A percentile compares a stretch with the other conserved stretches of the same genome.
Evolutionary conservation across 2,329 filamentous ascomycete genomes (phyloP).

Genomic region (Dactylonectria estremocensis): DNA sequence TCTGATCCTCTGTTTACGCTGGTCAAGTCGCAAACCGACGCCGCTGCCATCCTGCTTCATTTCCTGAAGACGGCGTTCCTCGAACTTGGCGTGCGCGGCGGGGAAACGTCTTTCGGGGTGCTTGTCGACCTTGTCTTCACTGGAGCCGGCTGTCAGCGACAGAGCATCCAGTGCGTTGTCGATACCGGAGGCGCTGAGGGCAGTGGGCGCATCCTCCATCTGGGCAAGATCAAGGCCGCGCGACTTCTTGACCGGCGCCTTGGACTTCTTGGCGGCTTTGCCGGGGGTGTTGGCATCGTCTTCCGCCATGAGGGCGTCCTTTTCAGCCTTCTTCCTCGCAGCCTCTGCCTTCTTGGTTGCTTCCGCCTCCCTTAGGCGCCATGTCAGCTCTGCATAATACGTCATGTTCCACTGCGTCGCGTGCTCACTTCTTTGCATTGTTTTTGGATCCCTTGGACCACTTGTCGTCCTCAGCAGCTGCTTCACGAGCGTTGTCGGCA

Average conservation of each 20-base stretch:
- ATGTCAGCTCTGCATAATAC: conserved; percentile 31
- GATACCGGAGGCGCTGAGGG: conserved; percentile 88
- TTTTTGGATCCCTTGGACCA: conserved; percentile 92
- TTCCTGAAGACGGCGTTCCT: conserved; percentile 86
- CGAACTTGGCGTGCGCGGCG: conserved; percentile 86
- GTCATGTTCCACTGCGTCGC: conserved; percentile 1
- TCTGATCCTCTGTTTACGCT: conserved; percentile 85
- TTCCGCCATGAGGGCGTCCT: conserved; percentile 84
- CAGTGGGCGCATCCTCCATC: conserved; percentile 75
- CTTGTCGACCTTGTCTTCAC: conserved; percentile 81
- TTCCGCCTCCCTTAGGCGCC: conserved; percentile 55
- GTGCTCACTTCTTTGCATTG: conserved; percentile 85
- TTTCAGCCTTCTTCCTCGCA: conserved; percentile 94
- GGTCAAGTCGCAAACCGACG: conserved; percentile 82
- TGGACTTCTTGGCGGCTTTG: conserved; percentile 77
- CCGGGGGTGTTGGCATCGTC: conserved; percentile 80
- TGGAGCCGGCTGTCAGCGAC: conserved; percentile 71
- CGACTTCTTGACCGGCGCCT: conserved; percentile 78
- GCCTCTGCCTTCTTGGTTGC: conserved; percentile 83
- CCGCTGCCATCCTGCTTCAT: conserved; percentile 85
- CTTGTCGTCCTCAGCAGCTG: conserved; percentile 78
- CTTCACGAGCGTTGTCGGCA: conserved; percentile 75
- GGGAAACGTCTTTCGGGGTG: conserved; percentile 92
- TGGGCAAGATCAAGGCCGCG: conserved; percentile 82
- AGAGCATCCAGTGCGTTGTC: conserved; percentile 95